phyloP scores from a whole-genome alignment of 169 alveolate species.

The Eimeria sp. region DNA sequence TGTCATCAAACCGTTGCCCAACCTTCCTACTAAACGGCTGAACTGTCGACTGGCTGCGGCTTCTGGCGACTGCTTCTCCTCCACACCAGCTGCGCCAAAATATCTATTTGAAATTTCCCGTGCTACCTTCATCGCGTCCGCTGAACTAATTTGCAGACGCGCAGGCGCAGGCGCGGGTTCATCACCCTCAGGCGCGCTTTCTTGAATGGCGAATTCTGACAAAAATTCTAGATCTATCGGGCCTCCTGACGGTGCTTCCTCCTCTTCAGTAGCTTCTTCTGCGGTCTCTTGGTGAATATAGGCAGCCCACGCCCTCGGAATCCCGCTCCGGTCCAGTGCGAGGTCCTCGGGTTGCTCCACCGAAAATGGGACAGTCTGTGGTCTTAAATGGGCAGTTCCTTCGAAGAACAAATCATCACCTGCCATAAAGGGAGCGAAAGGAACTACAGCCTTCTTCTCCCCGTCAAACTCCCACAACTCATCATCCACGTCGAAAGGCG shows the following conservation, averaged over 20 bases:
- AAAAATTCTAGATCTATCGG: not conserved
- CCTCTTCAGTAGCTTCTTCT: not conserved
- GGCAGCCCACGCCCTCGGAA: constrained; percentile 29
- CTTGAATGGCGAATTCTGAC: not conserved
- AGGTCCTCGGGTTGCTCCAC: not conserved
- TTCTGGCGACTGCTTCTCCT: constrained; percentile 4
- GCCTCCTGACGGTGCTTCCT: not conserved
- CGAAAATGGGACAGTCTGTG: constrained; percentile 7
- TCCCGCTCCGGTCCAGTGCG: not conserved
- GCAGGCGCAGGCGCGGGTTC: not conserved
- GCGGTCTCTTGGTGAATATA: not conserved
- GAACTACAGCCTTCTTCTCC: not conserved
- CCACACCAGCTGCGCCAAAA: not conserved
- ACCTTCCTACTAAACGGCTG: not conserved
- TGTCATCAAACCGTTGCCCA: constrained; percentile 8
- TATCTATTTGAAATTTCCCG: not conserved
- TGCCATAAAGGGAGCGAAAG: constrained; percentile 16
- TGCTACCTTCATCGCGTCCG: constrained; percentile 38
- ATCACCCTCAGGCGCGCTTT: not conserved
- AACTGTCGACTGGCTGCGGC: not conserved
- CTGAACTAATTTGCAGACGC: not conserved
- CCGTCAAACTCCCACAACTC: not conserved
- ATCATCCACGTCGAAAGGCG: not conserved
- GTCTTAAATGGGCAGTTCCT: not conserved
- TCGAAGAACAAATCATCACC: not conserved